Conservation (phyloP, 2,329 filamentous ascomycete genomes). For the Monilinia polystroma region DNA sequence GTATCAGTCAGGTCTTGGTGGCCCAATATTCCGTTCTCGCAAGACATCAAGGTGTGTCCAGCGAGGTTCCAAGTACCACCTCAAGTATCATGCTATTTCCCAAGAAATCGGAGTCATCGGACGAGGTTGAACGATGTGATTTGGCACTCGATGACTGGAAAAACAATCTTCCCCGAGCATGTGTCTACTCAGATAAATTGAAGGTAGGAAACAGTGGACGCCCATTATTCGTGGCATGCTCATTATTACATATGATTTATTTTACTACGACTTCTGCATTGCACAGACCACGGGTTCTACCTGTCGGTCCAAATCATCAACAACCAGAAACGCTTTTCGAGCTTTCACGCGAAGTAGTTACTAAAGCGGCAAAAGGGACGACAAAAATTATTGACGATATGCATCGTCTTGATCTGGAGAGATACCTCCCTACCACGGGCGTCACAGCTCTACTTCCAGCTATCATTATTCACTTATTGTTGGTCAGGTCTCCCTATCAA, state of each 20-base stretch:
- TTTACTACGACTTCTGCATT: constrained; percentile 88
- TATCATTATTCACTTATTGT: constrained; percentile 89
- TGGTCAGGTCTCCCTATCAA: constrained; percentile 80
- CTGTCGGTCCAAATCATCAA: constrained; percentile 57
- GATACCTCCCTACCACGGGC: constrained; percentile 81
- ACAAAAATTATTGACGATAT: constrained; percentile 80
- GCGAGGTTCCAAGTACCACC: constrained; percentile 66
- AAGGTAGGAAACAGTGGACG: constrained; percentile 60
- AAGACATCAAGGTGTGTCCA: constrained; percentile 75
- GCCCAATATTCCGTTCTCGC: constrained; percentile 91
- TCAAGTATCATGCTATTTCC: constrained; percentile 87
- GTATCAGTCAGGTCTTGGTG: constrained; percentile 84
- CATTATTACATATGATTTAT: constrained; percentile 91
- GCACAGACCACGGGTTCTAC: constrained; percentile 86
- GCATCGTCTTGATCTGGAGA: constrained; percentile 69
- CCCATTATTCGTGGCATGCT: constrained; percentile 67
- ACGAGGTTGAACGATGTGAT: constrained; percentile 77
- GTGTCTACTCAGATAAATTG: constrained; percentile 61
- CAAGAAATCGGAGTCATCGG: constrained; percentile 79
- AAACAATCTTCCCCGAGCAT: constrained; percentile 66
- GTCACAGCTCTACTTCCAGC: constrained; percentile 89
- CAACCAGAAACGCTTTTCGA: constrained; percentile 70
- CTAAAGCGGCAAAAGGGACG: constrained; percentile 80
- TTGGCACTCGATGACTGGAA: constrained; percentile 77
- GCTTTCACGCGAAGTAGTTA: constrained; percentile 77